A percentile compares a stretch with the other conserved stretches of the same genome.
Conservation (phyloP, 169 alveolate genomes). For the Fabrea salina region DNA sequence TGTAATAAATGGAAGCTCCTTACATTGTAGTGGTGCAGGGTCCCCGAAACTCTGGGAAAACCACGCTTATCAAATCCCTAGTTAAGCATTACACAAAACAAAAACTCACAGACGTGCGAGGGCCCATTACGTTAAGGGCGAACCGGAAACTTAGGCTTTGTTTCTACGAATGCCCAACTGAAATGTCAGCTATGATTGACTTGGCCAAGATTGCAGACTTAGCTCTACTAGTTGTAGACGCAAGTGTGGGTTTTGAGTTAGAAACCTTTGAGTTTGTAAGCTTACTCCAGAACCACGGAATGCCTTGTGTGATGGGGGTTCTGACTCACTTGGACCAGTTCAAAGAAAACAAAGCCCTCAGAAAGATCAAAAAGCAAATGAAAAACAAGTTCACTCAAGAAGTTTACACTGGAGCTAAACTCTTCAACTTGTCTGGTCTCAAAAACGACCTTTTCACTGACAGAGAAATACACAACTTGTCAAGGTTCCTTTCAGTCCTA, state of each 20-base stretch:
- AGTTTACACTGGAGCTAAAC: conserved; percentile 97
- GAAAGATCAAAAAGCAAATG: conserved; percentile 93
- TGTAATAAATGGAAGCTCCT: conserved; percentile 72
- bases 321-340: conserved; percentile 96
- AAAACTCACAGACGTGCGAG: conserved; percentile 75
- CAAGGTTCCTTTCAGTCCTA: conserved; percentile 93
- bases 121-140: conserved; percentile 96
- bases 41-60: conserved; percentile 94
- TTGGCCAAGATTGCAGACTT: conserved; percentile 97
- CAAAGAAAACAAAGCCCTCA: conserved; percentile 85
- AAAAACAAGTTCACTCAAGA: conserved; percentile 97
- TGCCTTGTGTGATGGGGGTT: conserved; percentile 89
- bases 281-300: conserved; percentile 86
- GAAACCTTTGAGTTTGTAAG: conserved; percentile 99
- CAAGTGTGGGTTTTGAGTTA: conserved; percentile 94
- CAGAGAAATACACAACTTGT: conserved; percentile 91
- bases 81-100: conserved; percentile 95
- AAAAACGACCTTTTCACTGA: conserved; percentile 90
- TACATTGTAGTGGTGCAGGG: conserved; percentile 92
- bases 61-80: conserved; percentile 95
- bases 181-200: conserved; percentile 95
- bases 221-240: conserved; percentile 95
- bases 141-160: conserved; percentile 93
- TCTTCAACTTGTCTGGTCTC: conserved; percentile 94
- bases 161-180: conserved; percentile 95